Evolutionary conservation across 139 green algal genomes (phyloP).

Genomic region (Gonium pectorale): DNA sequence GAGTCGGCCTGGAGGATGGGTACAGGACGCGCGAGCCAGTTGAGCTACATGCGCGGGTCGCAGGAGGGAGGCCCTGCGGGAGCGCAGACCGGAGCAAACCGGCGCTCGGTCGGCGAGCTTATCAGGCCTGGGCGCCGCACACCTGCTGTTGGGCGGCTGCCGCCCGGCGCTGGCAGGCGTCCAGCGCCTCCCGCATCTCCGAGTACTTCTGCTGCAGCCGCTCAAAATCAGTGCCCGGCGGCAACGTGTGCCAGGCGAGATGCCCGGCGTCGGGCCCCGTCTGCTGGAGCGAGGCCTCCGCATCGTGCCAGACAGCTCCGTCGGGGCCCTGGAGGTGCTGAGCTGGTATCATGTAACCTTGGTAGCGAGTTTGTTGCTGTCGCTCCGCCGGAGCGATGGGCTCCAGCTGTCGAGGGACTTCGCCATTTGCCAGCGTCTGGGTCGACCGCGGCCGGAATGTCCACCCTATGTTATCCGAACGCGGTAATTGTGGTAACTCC

Average conservation of each 20-base stretch:
- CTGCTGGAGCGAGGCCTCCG: no score
- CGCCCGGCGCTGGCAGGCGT: neutral
- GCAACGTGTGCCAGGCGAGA: conserved; percentile 6
- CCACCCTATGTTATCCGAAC: conserved; percentile 11
- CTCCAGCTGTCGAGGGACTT: neutral
- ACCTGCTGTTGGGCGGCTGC: conserved; percentile 20
- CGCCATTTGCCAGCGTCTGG: neutral
- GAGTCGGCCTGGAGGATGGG: neutral
- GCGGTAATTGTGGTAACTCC: conserved; percentile 13
- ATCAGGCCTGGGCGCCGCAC: neutral
- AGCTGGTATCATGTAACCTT: no score
- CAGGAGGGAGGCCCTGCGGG: no score
- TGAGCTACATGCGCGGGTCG: no score
- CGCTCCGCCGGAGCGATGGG: neutral
- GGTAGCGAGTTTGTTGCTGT: neutral
- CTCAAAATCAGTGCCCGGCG: conserved; percentile 21
- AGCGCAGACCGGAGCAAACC: no score
- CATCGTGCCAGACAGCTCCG: no score
- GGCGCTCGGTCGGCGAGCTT: no score
- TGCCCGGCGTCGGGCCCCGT: neutral
- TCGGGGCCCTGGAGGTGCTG: no score
- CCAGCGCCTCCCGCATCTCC: conserved; percentile 26
- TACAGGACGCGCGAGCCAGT: no score
- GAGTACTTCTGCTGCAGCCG: conserved; percentile 29
- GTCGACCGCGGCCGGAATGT: conserved; percentile 9